Evolutionary conservation across 257 asterid species (phyloP).

Genomic region (Paraleonurus japonicus): DNA sequence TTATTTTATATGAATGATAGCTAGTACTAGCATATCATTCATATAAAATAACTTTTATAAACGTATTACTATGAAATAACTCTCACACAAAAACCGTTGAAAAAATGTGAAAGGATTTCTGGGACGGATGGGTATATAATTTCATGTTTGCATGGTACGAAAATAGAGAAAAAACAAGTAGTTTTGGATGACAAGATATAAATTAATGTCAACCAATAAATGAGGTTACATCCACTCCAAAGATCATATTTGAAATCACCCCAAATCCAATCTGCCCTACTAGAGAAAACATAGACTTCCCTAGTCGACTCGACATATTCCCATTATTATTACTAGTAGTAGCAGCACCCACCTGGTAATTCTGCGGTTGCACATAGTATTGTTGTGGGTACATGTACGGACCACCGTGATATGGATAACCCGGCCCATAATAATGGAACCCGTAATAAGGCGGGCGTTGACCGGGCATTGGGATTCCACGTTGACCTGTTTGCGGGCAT

Average conservation of each 20-base stretch:
- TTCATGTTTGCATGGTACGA: too few species aligned
- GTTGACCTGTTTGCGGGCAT: constrained; percentile 2
- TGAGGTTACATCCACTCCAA: constrained; percentile 34
- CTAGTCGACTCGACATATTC: neutral
- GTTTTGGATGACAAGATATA: too few species aligned
- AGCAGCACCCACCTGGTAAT: constrained; percentile 18
- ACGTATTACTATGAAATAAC: too few species aligned
- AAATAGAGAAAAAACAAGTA: too few species aligned
- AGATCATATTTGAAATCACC: constrained; percentile 41
- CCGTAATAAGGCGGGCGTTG: constrained; percentile 29
- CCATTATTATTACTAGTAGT: neutral
- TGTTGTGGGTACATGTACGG: constrained; percentile 30
- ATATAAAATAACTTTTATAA: too few species aligned
- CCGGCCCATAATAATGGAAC: constrained; percentile 16
- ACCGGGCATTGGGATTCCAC: constrained; percentile 28
- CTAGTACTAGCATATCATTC: too few species aligned
- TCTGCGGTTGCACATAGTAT: constrained; percentile 6
- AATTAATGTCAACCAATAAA: too few species aligned
- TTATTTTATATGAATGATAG: too few species aligned
- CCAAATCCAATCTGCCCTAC: constrained; percentile 40
- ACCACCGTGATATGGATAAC: constrained; percentile 11
- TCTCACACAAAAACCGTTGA: too few species aligned
- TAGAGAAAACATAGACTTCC: constrained; percentile 38
- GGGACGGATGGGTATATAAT: too few species aligned
- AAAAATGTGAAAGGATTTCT: too few species aligned